A percentile compares a stretch with the other conserved stretches of the same genome.
Evolutionary conservation across 495 filamentous ascomycete genomes (phyloP).

Genomic region (Emericellopsis terricola): DNA sequence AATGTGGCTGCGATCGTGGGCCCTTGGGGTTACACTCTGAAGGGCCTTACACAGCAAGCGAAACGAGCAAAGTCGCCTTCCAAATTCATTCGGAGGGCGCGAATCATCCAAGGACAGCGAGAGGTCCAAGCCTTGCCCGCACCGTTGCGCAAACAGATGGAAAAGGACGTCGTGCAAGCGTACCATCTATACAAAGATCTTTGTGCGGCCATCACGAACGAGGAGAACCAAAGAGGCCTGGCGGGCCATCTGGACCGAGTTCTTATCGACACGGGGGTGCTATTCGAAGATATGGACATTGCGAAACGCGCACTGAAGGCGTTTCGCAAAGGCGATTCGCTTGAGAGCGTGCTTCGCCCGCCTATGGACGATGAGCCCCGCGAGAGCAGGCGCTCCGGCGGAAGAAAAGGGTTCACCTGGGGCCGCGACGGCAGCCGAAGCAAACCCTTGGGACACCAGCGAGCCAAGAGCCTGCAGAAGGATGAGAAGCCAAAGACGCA

Average conservation of each 20-base stretch:
- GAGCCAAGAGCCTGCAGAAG: too few species aligned
- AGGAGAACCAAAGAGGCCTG: slow-evolving; percentile 14
- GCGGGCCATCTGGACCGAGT: slow-evolving; percentile 8
- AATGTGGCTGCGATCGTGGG: slow-evolving; percentile 44
- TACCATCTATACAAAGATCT: slow-evolving; percentile 26
- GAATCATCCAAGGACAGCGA: slow-evolving; percentile 27
- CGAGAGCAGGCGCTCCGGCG: neutral
- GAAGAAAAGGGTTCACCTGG: too few species aligned
- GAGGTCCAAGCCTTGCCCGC: slow-evolving; percentile 15
- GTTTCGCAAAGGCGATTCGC: slow-evolving; percentile 12
- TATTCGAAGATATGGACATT: slow-evolving; percentile 25
- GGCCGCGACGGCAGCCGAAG: too few species aligned
- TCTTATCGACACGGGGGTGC: slow-evolving; percentile 14
- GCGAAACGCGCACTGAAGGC: slow-evolving; percentile 23
- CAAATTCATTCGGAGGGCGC: slow-evolving; percentile 26
- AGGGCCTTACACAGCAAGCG: slow-evolving; percentile 41
- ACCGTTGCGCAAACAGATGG: slow-evolving; percentile 9
- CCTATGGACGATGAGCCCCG: neutral
- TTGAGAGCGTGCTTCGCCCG: slow-evolving; percentile 6
- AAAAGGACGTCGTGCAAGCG: slow-evolving; percentile 14
- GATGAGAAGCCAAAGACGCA: too few species aligned
- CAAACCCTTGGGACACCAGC: too few species aligned
- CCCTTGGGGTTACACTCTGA: slow-evolving; percentile 44
- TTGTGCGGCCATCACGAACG: slow-evolving; percentile 18
- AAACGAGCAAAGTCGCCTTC: slow-evolving; percentile 26